Evolutionary conservation across 192 early-diverging fungal species (phyloP), one percentile per base, ranked within the genome.

Genomic region (Linnemannia exigua): DNA sequence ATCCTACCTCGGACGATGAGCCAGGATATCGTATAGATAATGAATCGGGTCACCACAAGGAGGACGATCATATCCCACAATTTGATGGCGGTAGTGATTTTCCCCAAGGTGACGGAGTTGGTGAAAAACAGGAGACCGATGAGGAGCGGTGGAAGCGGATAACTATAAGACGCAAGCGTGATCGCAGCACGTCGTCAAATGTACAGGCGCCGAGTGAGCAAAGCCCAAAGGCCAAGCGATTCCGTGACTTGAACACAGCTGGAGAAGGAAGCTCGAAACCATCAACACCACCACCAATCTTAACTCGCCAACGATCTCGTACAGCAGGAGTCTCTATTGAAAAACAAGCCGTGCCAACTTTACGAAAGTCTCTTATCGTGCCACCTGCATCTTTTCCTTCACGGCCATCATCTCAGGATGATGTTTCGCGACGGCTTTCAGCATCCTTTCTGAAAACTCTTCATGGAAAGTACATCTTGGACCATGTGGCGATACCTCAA

Each of bases 81-180:
- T 87, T 82, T 69, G 86, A 82, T 37, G 86, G 81, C 5, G 73
- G 81, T 37, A 70, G 44, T 1, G 86, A 82, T 48, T 61, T 38
- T n/a, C n/a, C n/a, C n/a, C n/a, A n/a, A 12, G 12, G 36, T 67
- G 50, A 16, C 70, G 63, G 46, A 25, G 28, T 50, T 9, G 54
- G 8, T 11, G 6, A 36, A 66, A 20, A 37, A 31, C 36, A 72
- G 38, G 35, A 58, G 4, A 46, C 71, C 12, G 33, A 70, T 20
- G 33, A 80, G 28, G 72, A 71, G 9, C 37, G 67, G 51, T 75
- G 78, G 73, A 47, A 35, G 33, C 68, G 33, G 16, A 51, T 70
- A 7, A 51, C 52, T 0, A 19, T 48, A 20, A 66, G 51, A 63
- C 67, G 46, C 3, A 80, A 80, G 50, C 80, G 79, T 14, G 37